phyloP scores from a whole-genome alignment of 495 filamentous ascomycete genomes.

The Thermochaetoides thermophila region DNA sequence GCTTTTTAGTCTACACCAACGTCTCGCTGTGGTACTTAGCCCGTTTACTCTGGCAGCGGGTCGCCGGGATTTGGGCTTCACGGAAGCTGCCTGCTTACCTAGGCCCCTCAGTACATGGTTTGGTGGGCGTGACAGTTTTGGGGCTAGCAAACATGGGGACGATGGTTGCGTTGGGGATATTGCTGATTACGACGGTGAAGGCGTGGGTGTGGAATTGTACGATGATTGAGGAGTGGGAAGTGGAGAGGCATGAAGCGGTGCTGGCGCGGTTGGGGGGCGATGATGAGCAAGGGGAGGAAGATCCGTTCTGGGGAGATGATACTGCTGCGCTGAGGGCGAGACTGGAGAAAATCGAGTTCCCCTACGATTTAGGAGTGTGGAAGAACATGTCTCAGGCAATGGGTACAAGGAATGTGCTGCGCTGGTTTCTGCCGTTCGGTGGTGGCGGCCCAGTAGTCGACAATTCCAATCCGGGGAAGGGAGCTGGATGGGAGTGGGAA shows the following conservation, averaged over 20 bases:
- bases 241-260: slow-evolving; percentile 69
- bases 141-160: slow-evolving; percentile 45
- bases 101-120: slow-evolving; percentile 49
- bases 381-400: slow-evolving; percentile 76
- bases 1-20: slow-evolving; percentile 71
- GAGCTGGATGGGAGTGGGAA: slow-evolving; percentile 51
- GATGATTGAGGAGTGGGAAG: slow-evolving; percentile 89
- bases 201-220: slow-evolving; percentile 41
- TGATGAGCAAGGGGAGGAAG: slow-evolving; percentile 27
- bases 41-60: slow-evolving; percentile 47
- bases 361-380: slow-evolving; percentile 84
- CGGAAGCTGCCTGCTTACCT: slow-evolving; percentile 67
- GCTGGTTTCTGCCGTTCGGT: slow-evolving; percentile 37
- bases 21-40: slow-evolving; percentile 43
- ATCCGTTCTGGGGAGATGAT: slow-evolving; percentile 35
- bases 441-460: slow-evolving; percentile 24
- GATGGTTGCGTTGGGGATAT: slow-evolving; percentile 47
- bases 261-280: slow-evolving; percentile 44
- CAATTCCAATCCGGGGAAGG: slow-evolving; percentile 4
- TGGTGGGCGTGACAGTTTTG: slow-evolving; percentile 53
- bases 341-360: slow-evolving; percentile 73
- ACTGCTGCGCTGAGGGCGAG: slow-evolving; percentile 29
- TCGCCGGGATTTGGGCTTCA: slow-evolving; percentile 46
- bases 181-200: slow-evolving; percentile 36
- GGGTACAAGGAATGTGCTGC: slow-evolving; percentile 72